A percentile compares a stretch with the other conserved stretches of the same genome.
These are phyloP conservation scores for Ustilago esculenta DNA, from an alignment of 1,284 basidiomycete genomes.

Conservation along the genomic window DNA sequence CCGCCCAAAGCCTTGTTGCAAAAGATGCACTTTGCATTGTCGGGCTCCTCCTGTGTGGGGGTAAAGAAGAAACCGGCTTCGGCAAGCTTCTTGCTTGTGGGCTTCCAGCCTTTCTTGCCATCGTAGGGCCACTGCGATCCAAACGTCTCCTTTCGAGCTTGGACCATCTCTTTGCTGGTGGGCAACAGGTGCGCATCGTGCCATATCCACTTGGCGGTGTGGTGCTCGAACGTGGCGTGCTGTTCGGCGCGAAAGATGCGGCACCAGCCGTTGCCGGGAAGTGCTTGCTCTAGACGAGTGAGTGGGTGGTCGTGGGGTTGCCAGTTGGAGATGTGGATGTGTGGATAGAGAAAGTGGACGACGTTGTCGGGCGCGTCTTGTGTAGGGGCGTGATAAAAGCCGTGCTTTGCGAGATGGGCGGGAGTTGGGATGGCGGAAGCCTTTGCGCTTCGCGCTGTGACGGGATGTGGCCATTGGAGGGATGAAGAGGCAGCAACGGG, in stretches of 20 bases:
- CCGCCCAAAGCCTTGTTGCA: constrained; percentile 61
- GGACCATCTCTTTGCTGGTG: constrained; percentile 52
- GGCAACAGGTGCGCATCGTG: constrained; percentile 51
- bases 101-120: constrained; percentile 65
- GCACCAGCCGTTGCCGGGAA: constrained; percentile 50
- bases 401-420: constrained; percentile 50
- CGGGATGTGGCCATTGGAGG: constrained; percentile 45
- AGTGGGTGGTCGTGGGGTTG: constrained; percentile 54
- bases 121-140: constrained; percentile 63
- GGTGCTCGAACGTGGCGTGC: constrained; percentile 20
- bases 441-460: constrained; percentile 27
- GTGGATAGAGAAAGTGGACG: constrained; percentile 56
- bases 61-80: constrained; percentile 65
- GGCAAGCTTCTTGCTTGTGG: constrained; percentile 65
- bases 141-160: constrained; percentile 62
- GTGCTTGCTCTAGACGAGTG: constrained; percentile 25
- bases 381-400: constrained; percentile 59
- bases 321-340: constrained; percentile 55
- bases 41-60: constrained; percentile 57
- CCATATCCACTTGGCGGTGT: constrained; percentile 37
- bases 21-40: constrained; percentile 65
- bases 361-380: constrained; percentile 47
- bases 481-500: constrained; percentile 11
- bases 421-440: constrained; percentile 52
- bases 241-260: constrained; percentile 41